These are phyloP conservation scores for Scheffersomyces ergatensis DNA, from an alignment of 805 yeast species.

Conservation along the genomic window DNA sequence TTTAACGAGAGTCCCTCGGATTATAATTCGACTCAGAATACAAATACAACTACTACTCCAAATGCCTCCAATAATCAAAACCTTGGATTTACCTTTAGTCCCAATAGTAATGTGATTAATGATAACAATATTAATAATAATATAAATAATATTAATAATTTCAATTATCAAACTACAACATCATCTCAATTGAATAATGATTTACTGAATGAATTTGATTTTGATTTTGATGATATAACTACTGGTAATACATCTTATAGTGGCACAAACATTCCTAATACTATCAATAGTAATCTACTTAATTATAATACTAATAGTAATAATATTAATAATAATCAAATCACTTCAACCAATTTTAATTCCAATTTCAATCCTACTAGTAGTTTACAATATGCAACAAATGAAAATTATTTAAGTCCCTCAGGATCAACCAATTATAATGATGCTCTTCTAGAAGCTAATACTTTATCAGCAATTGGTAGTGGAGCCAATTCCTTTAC, in stretches of 20 bases:
- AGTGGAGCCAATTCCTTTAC: constrained; percentile 13
- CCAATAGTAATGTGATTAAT: background rate
- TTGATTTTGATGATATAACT: too few relatives aligned
- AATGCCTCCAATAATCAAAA: too few relatives aligned
- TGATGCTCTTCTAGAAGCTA: background rate
- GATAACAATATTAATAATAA: background rate
- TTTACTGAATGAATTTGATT: too few relatives aligned
- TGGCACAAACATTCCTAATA: background rate
- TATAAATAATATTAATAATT: background rate
- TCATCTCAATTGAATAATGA: too few relatives aligned
- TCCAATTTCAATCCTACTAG: background rate
- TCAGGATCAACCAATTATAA: background rate
- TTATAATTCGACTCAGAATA: background rate
- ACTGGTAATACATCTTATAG: background rate
- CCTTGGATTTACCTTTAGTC: too few relatives aligned
- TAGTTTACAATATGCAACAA: background rate
- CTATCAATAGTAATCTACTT: background rate
- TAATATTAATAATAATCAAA: background rate
- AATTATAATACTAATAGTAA: background rate
- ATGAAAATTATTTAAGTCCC: background rate
- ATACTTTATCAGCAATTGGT: background rate
- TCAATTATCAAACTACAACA: background rate
- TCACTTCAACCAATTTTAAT: background rate
- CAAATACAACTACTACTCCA: constrained; percentile 3
- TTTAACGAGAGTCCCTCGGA: constrained; percentile 12